Base-by-base conservation (phyloP, 73 alveolate species). In the Paramecium biaurelia region DNA sequence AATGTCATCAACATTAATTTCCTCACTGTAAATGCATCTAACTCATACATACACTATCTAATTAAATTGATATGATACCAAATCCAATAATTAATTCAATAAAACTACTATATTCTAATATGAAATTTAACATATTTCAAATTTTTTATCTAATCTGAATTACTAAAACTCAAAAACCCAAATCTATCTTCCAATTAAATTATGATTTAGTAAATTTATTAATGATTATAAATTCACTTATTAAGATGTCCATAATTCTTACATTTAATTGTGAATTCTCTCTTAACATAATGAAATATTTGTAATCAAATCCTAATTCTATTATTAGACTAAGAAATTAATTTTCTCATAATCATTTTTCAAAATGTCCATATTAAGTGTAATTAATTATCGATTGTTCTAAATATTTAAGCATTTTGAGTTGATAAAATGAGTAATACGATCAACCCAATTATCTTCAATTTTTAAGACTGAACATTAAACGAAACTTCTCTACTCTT, bases 11-110 rank as follows among this genome's bases (percentile, higher is more conserved):
- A 34, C 23, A 79, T 47, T 7, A 47, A 20, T 47, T 79, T 79
- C 28, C 90, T 79, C 14, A 79, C 90, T 42, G 56, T 47, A 45
- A 37, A 79, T 7, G 74, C 90, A 79, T 79, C 90, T 5, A 30
- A 43, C 18, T 79, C 90, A 12, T 42, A 34, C 24, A 24, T 42
- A 47, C 90, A 79, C 90, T 79, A 43, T 9, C 12, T 11, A 23
- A 43, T 24, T 42, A 37, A 21, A 79, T 79, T 42, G 2, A 23
- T 18, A 20, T 14, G 0, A 79, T 24, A 41, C 68, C 68, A 53
- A 18, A 53, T 23, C 30, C 14, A 79, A 42, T 23, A 41, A 20
- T 79, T 20, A 6, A 79, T 23, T 42, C 56, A 79, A 79, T 11
- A 79, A 45, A 23, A 43, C 47, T 7, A 79, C 43, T 7, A 45